Evolutionary conservation across 2,329 filamentous ascomycete species (phyloP).

Genomic region (Ophiosphaerella korrae): DNA sequence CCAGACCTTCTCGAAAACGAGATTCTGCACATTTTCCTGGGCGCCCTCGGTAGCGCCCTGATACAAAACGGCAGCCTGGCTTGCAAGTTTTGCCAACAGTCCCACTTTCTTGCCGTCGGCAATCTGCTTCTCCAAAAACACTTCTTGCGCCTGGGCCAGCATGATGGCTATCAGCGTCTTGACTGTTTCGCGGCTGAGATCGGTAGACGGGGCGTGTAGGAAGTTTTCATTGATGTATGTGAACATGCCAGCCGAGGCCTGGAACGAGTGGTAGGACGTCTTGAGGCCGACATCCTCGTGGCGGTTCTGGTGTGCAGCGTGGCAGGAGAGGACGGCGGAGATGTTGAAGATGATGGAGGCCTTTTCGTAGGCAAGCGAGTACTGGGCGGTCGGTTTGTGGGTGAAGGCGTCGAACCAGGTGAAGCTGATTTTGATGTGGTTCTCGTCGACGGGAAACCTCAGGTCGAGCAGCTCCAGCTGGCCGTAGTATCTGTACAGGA

Average conservation of each 20-base stretch:
- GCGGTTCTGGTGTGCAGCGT: slow-evolving; percentile 90
- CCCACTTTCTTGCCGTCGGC: slow-evolving; percentile 91
- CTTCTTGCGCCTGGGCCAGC: slow-evolving; percentile 94
- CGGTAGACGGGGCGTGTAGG: slow-evolving; percentile 93
- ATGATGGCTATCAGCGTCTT: slow-evolving; percentile 92
- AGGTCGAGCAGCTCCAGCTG: slow-evolving; percentile 94
- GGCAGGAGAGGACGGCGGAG: slow-evolving; percentile 91
- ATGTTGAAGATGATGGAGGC: slow-evolving; percentile 99
- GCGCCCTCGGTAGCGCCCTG: slow-evolving; percentile 85
- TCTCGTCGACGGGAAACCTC: slow-evolving; percentile 95
- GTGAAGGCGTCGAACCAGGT: slow-evolving; percentile 99
- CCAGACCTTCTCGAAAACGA: slow-evolving; percentile 95
- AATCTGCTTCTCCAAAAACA: slow-evolving; percentile 96
- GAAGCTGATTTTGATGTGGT: slow-evolving; percentile 98
- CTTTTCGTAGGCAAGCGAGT: slow-evolving; percentile 96
- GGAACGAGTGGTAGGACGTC: slow-evolving; percentile 96
- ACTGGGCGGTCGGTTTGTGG: slow-evolving; percentile 95
- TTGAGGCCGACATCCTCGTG: slow-evolving; percentile 93
- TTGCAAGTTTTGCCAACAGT: slow-evolving; percentile 87
- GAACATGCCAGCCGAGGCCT: slow-evolving; percentile 98
- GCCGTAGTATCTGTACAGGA: slow-evolving; percentile 96
- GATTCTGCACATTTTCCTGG: slow-evolving; percentile 89
- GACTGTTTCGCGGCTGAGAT: slow-evolving; percentile 92
- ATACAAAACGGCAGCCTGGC: slow-evolving; percentile 88
- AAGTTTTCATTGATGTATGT: slow-evolving; percentile 99